A percentile compares a stretch with the other conserved stretches of the same genome.
Conservation (phyloP, 148 eudicot species). For the Spergularia marina region DNA sequence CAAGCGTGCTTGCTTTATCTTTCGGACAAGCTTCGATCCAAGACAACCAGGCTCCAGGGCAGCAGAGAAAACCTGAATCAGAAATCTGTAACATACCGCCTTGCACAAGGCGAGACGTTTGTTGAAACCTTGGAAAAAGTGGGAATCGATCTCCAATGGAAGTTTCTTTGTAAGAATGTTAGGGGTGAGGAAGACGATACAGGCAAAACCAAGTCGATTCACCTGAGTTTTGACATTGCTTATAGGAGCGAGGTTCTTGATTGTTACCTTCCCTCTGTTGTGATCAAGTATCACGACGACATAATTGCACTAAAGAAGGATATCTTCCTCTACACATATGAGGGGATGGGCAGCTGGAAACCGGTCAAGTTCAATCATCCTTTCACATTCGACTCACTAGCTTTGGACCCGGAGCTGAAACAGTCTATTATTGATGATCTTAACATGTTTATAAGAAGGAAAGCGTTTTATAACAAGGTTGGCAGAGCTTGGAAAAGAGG, state of each 20-base stretch:
- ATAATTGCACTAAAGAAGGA: constrained; percentile 12
- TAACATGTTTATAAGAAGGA: constrained; percentile 24
- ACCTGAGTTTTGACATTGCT: constrained; percentile 5
- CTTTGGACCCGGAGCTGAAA: constrained; percentile 24
- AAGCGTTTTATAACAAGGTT: constrained; percentile 22
- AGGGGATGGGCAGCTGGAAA: not conserved
- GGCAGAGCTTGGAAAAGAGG: constrained; percentile 34
- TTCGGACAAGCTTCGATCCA: not conserved
- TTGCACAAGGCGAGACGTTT: constrained; percentile 13
- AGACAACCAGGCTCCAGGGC: not conserved
- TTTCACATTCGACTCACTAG: constrained; percentile 27
- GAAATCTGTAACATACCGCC: not conserved
- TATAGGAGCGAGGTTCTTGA: constrained; percentile 17
- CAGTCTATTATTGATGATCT: constrained; percentile 23
- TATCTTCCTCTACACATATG: constrained; percentile 10
- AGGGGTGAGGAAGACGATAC: not conserved
- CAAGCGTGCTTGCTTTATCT: constrained; percentile 11
- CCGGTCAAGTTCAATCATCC: constrained; percentile 21
- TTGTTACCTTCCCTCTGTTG: constrained; percentile 15
- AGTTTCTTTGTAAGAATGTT: constrained; percentile 6
- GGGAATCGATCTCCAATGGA: not conserved
- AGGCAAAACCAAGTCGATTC: not conserved
- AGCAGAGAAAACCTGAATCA: not conserved
- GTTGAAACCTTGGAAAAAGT: not conserved
- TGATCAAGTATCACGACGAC: constrained; percentile 9